Evolutionary conservation across 257 asterid genomes (phyloP).

Genomic region (Solanum lycopersicoides): DNA sequence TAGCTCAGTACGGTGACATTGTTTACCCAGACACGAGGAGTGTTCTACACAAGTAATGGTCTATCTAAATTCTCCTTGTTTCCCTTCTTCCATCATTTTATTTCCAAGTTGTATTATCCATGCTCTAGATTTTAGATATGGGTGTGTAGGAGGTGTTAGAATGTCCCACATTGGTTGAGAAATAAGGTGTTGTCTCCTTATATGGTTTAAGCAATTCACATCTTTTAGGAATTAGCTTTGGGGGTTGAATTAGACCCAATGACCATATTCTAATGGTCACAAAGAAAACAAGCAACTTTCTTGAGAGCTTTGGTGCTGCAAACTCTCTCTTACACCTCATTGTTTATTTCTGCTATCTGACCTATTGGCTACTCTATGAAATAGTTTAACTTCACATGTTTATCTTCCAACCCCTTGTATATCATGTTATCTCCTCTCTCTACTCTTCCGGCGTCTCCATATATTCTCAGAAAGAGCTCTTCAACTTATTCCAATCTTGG

Average conservation of each 20-base stretch:
- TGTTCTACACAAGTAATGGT: conserved; percentile 57
- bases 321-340: background rate
- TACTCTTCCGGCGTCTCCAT: background rate
- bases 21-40: conserved; percentile 73
- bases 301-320: background rate
- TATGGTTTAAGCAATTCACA: background rate
- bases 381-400: background rate
- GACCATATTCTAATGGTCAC: background rate
- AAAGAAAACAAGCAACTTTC: background rate
- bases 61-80: conserved; percentile 1
- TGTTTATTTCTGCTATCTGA: background rate
- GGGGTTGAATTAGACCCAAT: background rate
- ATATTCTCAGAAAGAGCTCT: background rate
- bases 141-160: background rate
- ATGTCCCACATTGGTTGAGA: background rate
- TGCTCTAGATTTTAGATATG: background rate
- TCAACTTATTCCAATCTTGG: background rate
- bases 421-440: background rate
- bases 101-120: background rate
- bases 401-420: background rate
- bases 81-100: background rate
- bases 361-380: background rate
- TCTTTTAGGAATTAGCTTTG: background rate
- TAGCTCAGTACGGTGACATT: conserved; percentile 81
- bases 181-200: background rate